These are phyloP conservation scores for Pseudocercospora eumusae DNA, from an alignment of 2,329 filamentous ascomycete genomes.

Conservation along the genomic window DNA sequence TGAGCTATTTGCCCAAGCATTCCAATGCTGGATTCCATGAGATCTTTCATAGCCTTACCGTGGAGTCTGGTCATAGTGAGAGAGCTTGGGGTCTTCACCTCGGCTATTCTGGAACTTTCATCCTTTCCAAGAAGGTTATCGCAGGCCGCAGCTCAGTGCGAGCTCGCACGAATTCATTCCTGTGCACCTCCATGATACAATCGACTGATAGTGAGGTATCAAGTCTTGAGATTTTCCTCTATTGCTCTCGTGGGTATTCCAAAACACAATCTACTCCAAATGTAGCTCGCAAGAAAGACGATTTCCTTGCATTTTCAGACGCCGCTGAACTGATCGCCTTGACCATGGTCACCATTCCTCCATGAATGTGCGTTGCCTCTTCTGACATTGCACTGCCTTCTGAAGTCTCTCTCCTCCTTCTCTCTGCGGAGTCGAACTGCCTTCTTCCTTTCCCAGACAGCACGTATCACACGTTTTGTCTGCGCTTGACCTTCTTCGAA, in stretches of 20 bases:
- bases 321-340: constrained; percentile 33
- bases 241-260: neutral
- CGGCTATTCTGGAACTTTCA: too few species aligned
- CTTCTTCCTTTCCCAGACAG: constrained; percentile 92
- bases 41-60: neutral
- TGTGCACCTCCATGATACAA: neutral
- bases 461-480: constrained; percentile 75
- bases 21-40: neutral
- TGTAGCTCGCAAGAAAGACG: neutral
- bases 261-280: neutral
- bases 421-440: constrained; percentile 60
- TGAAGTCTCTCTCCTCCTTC: constrained; percentile 41
- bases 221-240: neutral
- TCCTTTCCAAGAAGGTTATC: neutral
- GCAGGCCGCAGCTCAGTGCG: neutral
- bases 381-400: constrained; percentile 18
- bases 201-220: neutral
- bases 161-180: neutral
- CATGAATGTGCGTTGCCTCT: constrained; percentile 25
- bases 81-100: too few species aligned
- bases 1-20: too few species aligned
- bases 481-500: constrained; percentile 79
- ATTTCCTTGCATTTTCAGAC: constrained; percentile 8
- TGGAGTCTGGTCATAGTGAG: neutral
- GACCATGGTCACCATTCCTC: constrained; percentile 30